Conservation (phyloP, 1,284 basidiomycete genomes). For the Cerrena zonata region DNA sequence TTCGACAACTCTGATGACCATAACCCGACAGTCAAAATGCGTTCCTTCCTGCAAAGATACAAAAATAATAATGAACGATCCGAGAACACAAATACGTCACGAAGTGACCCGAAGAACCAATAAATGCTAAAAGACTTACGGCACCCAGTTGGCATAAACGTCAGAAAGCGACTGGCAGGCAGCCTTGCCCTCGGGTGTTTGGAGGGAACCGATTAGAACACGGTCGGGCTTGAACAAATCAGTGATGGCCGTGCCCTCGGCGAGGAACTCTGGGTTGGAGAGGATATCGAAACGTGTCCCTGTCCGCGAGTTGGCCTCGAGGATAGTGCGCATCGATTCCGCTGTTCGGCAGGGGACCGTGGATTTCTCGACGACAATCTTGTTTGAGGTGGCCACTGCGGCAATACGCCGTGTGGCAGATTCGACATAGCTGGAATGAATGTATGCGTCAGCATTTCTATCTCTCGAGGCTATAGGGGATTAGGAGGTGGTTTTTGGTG, state of each 20-base stretch:
- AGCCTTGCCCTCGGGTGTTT: constrained; percentile 76
- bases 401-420: constrained; percentile 94
- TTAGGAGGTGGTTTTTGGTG: too few relatives aligned
- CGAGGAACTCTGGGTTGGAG: constrained; percentile 98
- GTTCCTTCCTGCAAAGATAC: constrained; percentile 45
- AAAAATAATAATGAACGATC: background rate
- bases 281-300: constrained; percentile 94
- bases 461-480: background rate
- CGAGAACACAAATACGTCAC: background rate
- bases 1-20: constrained; percentile 99
- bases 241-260: constrained; percentile 91
- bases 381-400: constrained; percentile 81
- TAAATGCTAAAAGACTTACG: constrained; percentile 43
- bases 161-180: constrained; percentile 74
- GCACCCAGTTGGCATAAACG: constrained; percentile 95
- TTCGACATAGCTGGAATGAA: constrained; percentile 69
- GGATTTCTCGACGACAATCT: constrained; percentile 99
- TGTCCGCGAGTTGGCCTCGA: constrained; percentile 94
- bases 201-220: constrained; percentile 93
- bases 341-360: constrained; percentile 98
- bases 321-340: constrained; percentile 97
- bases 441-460: background rate
- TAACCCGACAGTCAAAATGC: constrained; percentile 89
- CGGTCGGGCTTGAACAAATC: constrained; percentile 90
- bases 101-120: background rate